A percentile compares a stretch with the other conserved stretches of the same genome.
Evolutionary conservation across 257 asterid species (phyloP).

Genomic region (Cruciata laevipes): DNA sequence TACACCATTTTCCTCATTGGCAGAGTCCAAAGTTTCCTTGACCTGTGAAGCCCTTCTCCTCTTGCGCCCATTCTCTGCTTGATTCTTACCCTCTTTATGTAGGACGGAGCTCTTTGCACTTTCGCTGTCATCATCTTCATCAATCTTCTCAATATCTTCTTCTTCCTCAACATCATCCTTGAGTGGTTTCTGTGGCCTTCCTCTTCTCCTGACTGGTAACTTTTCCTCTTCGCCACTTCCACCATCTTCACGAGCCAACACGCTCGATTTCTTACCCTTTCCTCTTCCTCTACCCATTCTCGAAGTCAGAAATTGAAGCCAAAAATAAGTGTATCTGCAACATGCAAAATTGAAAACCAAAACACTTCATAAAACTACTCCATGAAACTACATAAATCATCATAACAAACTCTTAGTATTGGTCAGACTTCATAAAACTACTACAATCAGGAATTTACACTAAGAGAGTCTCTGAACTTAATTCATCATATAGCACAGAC

Average conservation of each 20-base stretch:
- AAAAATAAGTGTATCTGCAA: constrained; percentile 32
- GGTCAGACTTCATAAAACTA: constrained; percentile 4
- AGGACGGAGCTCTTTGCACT: constrained; percentile 27
- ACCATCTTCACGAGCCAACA: constrained; percentile 36
- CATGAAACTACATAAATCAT: background rate
- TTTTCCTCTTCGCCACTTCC: constrained; percentile 77
- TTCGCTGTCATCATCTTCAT: constrained; percentile 41
- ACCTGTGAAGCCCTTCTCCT: constrained; percentile 51
- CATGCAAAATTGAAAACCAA: constrained; percentile 1
- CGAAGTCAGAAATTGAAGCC: constrained; percentile 18
- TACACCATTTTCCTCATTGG: constrained; percentile 41
- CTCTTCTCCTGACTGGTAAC: constrained; percentile 53
- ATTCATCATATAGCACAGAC: constrained; percentile 5
- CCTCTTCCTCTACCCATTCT: constrained; percentile 81
- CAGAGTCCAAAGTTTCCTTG: constrained; percentile 43
- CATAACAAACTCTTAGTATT: background rate
- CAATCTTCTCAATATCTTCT: constrained; percentile 44
- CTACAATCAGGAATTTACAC: constrained; percentile 1
- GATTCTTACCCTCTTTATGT: constrained; percentile 37
- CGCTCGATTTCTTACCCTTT: constrained; percentile 52
- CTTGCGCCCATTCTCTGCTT: constrained; percentile 51
- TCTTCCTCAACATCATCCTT: constrained; percentile 47
- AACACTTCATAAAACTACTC: background rate
- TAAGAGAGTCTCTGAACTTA: constrained; percentile 1
- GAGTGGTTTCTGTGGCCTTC: constrained; percentile 60